Percentiles rank a stretch among this genome's conserved stretches.
Conservation (phyloP, 2,329 filamentous ascomycete species). For the Sporothrix protearum region DNA sequence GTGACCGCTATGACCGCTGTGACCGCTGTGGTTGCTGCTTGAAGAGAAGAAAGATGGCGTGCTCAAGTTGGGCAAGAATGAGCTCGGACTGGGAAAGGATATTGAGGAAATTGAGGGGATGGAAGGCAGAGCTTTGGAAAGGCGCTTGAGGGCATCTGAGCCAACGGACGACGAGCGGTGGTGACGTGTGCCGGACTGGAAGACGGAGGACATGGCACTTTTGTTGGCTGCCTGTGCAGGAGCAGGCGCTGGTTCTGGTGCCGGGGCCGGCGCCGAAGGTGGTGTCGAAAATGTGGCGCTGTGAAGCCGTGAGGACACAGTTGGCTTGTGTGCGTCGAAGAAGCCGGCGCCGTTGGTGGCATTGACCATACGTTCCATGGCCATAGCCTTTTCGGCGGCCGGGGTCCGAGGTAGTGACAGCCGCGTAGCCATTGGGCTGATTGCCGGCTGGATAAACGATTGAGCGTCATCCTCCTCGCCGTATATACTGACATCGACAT, state of each 20-base stretch:
- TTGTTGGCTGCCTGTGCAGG: not conserved
- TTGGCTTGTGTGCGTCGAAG: conserved; percentile 33
- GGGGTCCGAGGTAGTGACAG: conserved; percentile 54
- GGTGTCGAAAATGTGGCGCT: conserved; percentile 32
- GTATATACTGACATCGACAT: conserved; percentile 35
- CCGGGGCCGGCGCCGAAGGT: conserved; percentile 40
- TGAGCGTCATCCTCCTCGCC: conserved; percentile 55
- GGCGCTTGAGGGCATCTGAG: conserved; percentile 54
- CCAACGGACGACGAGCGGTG: conserved; percentile 54
- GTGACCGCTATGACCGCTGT: conserved; percentile 28
- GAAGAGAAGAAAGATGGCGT: conserved; percentile 40
- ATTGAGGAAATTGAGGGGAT: conserved; percentile 41
- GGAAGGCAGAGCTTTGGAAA: conserved; percentile 51
- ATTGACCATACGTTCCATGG: conserved; percentile 40
- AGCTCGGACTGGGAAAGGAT: conserved; percentile 41
- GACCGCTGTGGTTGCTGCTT: conserved; percentile 20
- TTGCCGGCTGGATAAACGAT: conserved; percentile 56
- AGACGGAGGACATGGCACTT: conserved; percentile 22
- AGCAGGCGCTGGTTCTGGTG: conserved; percentile 28
- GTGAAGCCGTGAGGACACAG: conserved; percentile 14
- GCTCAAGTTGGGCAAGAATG: conserved; percentile 39
- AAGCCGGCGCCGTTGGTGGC: conserved; percentile 30
- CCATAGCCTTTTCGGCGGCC: conserved; percentile 56
- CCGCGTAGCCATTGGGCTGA: conserved; percentile 55
- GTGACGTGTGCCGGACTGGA: conserved; percentile 33